Evolutionary conservation across 441 rosid species (phyloP), one percentile per base, ranked within the genome.

Genomic region (Arabidopsis hybrid): DNA sequence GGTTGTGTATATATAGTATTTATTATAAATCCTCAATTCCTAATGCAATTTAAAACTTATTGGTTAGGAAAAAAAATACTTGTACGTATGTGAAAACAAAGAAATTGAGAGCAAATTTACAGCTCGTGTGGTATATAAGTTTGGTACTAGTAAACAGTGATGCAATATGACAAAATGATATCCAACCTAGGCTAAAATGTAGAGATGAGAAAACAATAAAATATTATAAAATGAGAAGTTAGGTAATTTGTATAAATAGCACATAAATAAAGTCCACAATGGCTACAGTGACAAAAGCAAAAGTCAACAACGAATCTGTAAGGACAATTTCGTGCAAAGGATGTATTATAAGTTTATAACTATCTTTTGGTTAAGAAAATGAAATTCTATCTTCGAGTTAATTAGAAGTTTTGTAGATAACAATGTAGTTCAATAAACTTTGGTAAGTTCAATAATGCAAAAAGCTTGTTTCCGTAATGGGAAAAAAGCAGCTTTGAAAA

Each of bases 401-500:
- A 46, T 2, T 46, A 0, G 50, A 8, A 49, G 14, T 53, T 1
- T n/a, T 8, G 62, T 32, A 34, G 40, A 58, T n/a, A 36, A 14
- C 21, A 35, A 6, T 5, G 7, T 38, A 17, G 16, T 35, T 26
- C 29, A 26, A 26, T 8, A 42, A 43, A 43, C 17, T 16, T 45
- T 45, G 17, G 31, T 6, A 64, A 65, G 26, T 35, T 66, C 51
- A 57, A 46, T 42, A 60, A 59, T 47, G 50, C 26, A 9, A 70
- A 70, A 21, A 38, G 43, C 5, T 8, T 39, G 55, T 50, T 65
- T 66, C 72, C 72, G 36, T 16, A 46, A 60, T 40, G 29, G 32
- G 73, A 52, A 74, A 67, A 67, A 60, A 59, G 56, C 32, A 67
- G 50, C 4, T 35, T 8, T 1, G 38, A 60, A 67, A 75, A 35